phyloP scores from a whole-genome alignment of 352 stramenopile genomes.

The Peronospora tabacina region DNA sequence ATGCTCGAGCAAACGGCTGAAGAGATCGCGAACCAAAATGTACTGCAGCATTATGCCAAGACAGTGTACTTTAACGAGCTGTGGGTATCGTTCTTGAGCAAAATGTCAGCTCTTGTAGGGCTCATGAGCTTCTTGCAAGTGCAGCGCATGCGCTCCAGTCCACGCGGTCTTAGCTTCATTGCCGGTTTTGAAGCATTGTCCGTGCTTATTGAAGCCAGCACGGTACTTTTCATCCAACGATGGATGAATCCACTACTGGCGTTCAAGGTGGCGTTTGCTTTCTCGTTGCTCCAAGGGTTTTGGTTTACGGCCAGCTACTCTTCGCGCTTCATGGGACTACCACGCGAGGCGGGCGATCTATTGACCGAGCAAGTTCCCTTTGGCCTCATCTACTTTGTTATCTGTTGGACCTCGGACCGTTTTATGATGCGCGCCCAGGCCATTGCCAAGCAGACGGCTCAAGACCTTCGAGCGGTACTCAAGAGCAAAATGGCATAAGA shows the following conservation, averaged over 20 bases:
- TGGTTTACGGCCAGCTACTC: slow-evolving; percentile 57
- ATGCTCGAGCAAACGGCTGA: slow-evolving; percentile 20
- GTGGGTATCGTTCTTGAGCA: slow-evolving; percentile 77
- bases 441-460: slow-evolving; percentile 51
- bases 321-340: slow-evolving; percentile 36
- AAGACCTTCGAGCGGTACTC: slow-evolving; percentile 52
- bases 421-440: slow-evolving; percentile 72
- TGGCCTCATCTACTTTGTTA: slow-evolving; percentile 61
- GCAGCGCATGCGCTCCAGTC: slow-evolving; percentile 47
- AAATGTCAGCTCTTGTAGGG: slow-evolving; percentile 58
- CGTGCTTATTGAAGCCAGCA: slow-evolving; percentile 42
- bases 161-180: slow-evolving; percentile 43
- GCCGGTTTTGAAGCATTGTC: slow-evolving; percentile 59
- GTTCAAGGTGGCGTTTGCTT: slow-evolving; percentile 73
- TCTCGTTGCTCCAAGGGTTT: slow-evolving; percentile 60
- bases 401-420: slow-evolving; percentile 72
- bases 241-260: slow-evolving; percentile 51
- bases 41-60: slow-evolving; percentile 75
- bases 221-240: slow-evolving; percentile 57
- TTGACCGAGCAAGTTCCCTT: slow-evolving; percentile 56
- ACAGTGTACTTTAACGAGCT: slow-evolving; percentile 83
- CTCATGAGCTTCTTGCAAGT: slow-evolving; percentile 58
- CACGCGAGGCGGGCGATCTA: slow-evolving; percentile 48
- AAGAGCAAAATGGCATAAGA: slow-evolving; percentile 23
- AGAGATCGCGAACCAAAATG: slow-evolving; percentile 50